Evolutionary conservation across 2,329 filamentous ascomycete species (phyloP).

Genomic region (Thielaviopsis euricoi): DNA sequence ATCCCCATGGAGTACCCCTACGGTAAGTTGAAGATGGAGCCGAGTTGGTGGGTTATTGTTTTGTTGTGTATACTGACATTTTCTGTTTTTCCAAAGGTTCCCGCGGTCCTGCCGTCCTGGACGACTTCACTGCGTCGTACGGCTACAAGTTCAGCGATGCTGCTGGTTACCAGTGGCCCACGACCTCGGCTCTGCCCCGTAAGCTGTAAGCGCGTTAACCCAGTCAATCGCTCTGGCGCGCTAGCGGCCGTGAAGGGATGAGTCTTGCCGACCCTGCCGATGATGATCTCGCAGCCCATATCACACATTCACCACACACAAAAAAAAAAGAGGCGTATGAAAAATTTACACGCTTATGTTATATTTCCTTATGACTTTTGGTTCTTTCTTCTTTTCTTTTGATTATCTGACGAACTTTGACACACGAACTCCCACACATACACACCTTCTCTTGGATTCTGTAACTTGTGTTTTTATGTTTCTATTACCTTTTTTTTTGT

Average conservation of each 20-base stretch:
- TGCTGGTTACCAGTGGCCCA: constrained; percentile 88
- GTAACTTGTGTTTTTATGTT: not conserved
- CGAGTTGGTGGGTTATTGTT: not conserved
- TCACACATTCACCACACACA: not conserved
- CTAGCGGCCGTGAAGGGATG: constrained; percentile 1
- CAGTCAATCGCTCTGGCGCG: constrained; percentile 12
- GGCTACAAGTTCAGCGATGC: constrained; percentile 98
- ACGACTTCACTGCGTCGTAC: constrained; percentile 95
- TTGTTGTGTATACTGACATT: constrained; percentile 13
- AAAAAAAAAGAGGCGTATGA: not conserved
- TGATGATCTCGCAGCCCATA: not conserved
- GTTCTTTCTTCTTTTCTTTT: not conserved
- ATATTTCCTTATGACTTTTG: constrained; percentile 1
- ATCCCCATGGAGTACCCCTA: constrained; percentile 99
- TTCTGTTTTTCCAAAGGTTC: constrained; percentile 54
- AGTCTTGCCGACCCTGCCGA: not conserved
- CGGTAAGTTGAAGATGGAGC: constrained; percentile 40
- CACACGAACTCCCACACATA: too few relatives aligned
- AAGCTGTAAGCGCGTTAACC: constrained; percentile 51
- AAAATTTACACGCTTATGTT: not conserved
- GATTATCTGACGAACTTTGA: not conserved
- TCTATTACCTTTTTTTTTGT: constrained; percentile 1
- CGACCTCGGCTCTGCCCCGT: constrained; percentile 46
- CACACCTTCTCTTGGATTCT: not conserved
- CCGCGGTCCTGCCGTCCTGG: constrained; percentile 84